phyloP scores from a whole-genome alignment of 805 yeast genomes.

The Jamesozyma rosinii region DNA sequence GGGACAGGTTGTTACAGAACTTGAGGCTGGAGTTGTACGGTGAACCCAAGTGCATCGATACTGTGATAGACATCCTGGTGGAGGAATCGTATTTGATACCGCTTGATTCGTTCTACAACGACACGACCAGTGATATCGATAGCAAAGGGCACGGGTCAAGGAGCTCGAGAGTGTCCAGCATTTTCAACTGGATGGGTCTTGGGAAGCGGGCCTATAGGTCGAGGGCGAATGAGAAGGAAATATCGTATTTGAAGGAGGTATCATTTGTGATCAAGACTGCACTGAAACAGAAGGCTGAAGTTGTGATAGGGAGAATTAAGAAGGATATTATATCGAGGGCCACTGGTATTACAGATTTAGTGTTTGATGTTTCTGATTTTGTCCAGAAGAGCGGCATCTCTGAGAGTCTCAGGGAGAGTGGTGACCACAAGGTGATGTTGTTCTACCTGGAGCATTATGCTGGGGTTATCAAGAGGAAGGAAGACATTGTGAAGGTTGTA shows the following conservation, averaged over 20 bases:
- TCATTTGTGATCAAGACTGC: slow-evolving; percentile 10
- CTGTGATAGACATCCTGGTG: slow-evolving; percentile 30
- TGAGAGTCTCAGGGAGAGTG: not conserved
- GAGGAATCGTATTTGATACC: slow-evolving; percentile 25
- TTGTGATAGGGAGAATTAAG: slow-evolving; percentile 7
- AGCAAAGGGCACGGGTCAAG: not conserved
- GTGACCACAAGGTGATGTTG: slow-evolving; percentile 15
- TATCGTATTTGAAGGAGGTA: slow-evolving; percentile 15
- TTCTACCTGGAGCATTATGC: slow-evolving; percentile 13
- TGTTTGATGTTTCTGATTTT: slow-evolving; percentile 16
- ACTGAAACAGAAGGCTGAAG: slow-evolving; percentile 9
- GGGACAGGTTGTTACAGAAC: slow-evolving; percentile 19
- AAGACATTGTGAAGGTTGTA: slow-evolving; percentile 16
- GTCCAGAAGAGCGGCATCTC: slow-evolving; percentile 7
- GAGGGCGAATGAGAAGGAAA: slow-evolving; percentile 9
- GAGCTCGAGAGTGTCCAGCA: not conserved
- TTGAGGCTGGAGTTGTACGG: slow-evolving; percentile 27
- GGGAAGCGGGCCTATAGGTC: slow-evolving; percentile 6
- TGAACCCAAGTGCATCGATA: slow-evolving; percentile 30
- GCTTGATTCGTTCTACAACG: slow-evolving; percentile 17
- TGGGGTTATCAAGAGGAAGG: slow-evolving; percentile 9
- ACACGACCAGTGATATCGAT: slow-evolving; percentile 1
- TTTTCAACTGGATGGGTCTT: slow-evolving; percentile 13
- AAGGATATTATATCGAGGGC: slow-evolving; percentile 13
- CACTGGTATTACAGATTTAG: slow-evolving; percentile 17